Conservation (phyloP, 495 filamentous ascomycete species). For the Letharia lupina region DNA sequence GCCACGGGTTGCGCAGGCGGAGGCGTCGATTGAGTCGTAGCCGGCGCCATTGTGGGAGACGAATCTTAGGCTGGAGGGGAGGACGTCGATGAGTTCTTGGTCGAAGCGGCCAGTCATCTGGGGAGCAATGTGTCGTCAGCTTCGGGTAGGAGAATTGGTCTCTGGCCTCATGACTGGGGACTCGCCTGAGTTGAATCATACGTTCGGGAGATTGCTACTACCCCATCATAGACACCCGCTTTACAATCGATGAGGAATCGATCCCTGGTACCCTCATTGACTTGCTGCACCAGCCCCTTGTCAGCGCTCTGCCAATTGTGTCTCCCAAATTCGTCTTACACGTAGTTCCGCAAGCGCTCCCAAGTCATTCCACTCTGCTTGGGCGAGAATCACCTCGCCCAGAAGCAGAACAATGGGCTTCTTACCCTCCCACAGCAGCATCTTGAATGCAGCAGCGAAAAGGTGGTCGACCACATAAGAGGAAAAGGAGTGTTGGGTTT, state of each 20-base stretch:
- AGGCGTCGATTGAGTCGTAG: conserved; percentile 72
- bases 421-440: conserved; percentile 10
- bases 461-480: not conserved
- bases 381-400: conserved; percentile 46
- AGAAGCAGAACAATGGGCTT: conserved; percentile 46
- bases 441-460: conserved; percentile 11
- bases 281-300: conserved; percentile 37
- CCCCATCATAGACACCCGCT: conserved; percentile 47
- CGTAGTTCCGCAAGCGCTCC: conserved; percentile 45
- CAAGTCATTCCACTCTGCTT: conserved; percentile 49
- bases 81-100: conserved; percentile 46
- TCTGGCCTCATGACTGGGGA: not conserved
- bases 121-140: conserved; percentile 1
- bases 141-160: not conserved
- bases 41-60: conserved; percentile 82
- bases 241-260: conserved; percentile 47
- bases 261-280: conserved; percentile 42
- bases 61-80: conserved; percentile 63
- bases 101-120: conserved; percentile 55
- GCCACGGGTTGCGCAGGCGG: conserved; percentile 53
- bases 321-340: conserved; percentile 29
- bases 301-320: conserved; percentile 4
- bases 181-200: conserved; percentile 50
- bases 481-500: conserved; percentile 3
- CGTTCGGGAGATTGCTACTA: conserved; percentile 50